Evolutionary conservation across 2,329 filamentous ascomycete species (phyloP), one percentile per base, ranked within the genome.

Genomic region (Aspergillus sp.): DNA sequence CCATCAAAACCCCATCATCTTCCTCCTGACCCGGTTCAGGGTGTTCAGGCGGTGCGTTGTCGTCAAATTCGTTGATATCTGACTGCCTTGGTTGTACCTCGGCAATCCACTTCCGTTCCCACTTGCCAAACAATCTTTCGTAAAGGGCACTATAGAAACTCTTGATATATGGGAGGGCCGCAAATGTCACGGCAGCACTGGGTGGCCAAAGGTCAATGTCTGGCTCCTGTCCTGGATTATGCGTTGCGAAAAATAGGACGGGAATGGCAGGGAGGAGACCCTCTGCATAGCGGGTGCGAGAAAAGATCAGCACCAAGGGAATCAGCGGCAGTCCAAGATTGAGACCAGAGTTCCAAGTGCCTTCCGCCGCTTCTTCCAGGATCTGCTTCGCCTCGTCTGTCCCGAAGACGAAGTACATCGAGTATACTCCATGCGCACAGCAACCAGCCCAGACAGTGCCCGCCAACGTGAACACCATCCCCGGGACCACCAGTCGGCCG

Each of bases 341-440:
- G 42, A 86, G 67, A 22, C 81, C 75, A 70, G 82, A 82, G 65
- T 71, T 70, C 74, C 72, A 78, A 18, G 71, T 64, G 5, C 72
- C 68, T 12, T 71, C 70, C 13, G 69, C 66, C n/a, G 66, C 64
- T 57, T 71, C 63, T 62, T 77, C 65, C 5, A 89, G 74, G 38
- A 89, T 83, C 18, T 76, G 74, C 18, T 76, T 72, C 4, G 84
- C 85, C 60, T 89, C 86, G 20, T 86, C 79, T 0, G 77, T 73
- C 0, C 88, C 88, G 66, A 90, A 90, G 4, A 90, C 79, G 53
- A 87, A 74, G 62, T 86, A 83, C 65, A 89, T 80, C 2, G 85
- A 83, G 62, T 85, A 84, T 11, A 84, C 79, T 4, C 88, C 88
- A 66, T 86, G 82, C 17, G 82, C 74, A 60, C 80, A 80, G 59